Percentiles rank a stretch among this genome's conserved stretches.
phyloP scores from a whole-genome alignment of 805 yeast genomes.

The Myxozyma udenii region DNA sequence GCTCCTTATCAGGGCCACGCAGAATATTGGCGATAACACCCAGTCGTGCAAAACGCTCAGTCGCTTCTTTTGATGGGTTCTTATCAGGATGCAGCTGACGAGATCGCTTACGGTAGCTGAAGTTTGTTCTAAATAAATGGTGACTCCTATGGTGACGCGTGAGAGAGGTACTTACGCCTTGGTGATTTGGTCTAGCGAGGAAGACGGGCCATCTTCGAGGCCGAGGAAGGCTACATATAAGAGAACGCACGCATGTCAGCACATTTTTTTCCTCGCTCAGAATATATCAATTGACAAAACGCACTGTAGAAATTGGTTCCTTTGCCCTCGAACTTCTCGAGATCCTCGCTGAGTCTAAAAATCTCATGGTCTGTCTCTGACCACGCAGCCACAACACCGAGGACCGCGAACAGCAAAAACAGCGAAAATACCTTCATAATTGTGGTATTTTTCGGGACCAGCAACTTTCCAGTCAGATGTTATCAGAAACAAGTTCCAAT shows the following conservation, averaged over 20 bases:
- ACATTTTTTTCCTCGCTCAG: too few species aligned
- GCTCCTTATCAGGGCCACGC: slow-evolving; percentile 55
- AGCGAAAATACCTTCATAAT: slow-evolving; percentile 4
- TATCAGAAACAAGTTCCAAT: too few species aligned
- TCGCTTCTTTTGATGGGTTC: slow-evolving; percentile 50
- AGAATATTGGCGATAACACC: slow-evolving; percentile 73
- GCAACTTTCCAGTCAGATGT: too few species aligned
- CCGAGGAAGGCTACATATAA: slow-evolving; percentile 39
- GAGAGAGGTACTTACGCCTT: slow-evolving; percentile 33
- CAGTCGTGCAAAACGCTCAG: slow-evolving; percentile 71
- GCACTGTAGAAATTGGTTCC: slow-evolving; percentile 66
- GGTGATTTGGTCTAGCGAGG: slow-evolving; percentile 36
- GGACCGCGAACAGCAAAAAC: slow-evolving; percentile 1
- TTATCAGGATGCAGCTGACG: slow-evolving; percentile 86
- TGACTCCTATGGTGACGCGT: background rate
- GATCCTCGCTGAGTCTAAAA: slow-evolving; percentile 64
- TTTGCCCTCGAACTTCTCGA: slow-evolving; percentile 60
- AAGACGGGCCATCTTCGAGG: slow-evolving; percentile 46
- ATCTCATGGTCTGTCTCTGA: slow-evolving; percentile 73
- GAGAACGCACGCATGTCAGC: too few species aligned
- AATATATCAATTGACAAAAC: slow-evolving; percentile 31
- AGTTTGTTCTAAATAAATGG: slow-evolving; percentile 22
- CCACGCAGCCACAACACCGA: slow-evolving; percentile 42
- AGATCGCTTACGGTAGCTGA: slow-evolving; percentile 60
- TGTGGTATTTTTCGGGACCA: too few species aligned